These are phyloP conservation scores for Auricularia sp. DNA, from an alignment of 768 basidiomycete genomes.

Conservation along the genomic window DNA sequence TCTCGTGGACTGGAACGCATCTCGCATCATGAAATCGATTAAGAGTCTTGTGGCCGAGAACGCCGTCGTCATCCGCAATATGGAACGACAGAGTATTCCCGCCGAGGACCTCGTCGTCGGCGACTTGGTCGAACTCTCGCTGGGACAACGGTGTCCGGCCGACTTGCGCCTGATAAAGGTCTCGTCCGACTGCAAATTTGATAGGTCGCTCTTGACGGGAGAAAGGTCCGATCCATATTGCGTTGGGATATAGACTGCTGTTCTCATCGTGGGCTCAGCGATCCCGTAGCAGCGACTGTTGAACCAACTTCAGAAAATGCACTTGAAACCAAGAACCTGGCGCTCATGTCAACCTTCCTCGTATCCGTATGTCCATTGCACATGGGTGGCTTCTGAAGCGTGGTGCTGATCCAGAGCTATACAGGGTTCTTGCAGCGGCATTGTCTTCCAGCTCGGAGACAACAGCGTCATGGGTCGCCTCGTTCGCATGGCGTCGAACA, in stretches of 20 bases:
- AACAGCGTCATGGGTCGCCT: constrained; percentile 34
- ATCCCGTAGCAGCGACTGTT: constrained; percentile 35
- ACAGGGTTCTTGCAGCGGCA: constrained; percentile 30
- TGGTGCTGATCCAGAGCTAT: constrained; percentile 1
- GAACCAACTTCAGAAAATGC: constrained; percentile 42
- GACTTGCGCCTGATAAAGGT: constrained; percentile 55
- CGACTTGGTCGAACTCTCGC: constrained; percentile 49
- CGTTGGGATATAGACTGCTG: too few relatives aligned
- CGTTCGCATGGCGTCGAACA: constrained; percentile 40
- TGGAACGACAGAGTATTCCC: constrained; percentile 34
- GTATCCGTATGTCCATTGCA: constrained; percentile 3
- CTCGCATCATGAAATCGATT: constrained; percentile 51
- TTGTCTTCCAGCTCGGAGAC: constrained; percentile 34
- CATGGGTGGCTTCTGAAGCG: too few relatives aligned
- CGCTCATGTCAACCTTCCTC: constrained; percentile 35
- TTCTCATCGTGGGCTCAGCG: constrained; percentile 17
- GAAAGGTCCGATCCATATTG: constrained; percentile 26
- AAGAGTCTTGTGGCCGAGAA: constrained; percentile 57
- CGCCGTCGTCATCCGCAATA: constrained; percentile 51
- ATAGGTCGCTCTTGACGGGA: constrained; percentile 56
- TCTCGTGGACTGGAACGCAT: constrained; percentile 44
- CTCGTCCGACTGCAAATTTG: constrained; percentile 48
- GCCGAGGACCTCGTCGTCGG: constrained; percentile 58
- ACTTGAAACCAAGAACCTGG: constrained; percentile 37
- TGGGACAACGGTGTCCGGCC: constrained; percentile 63